Evolutionary conservation across 768 basidiomycete species (phyloP).

Genomic region (Pisolithus marmoratus): DNA sequence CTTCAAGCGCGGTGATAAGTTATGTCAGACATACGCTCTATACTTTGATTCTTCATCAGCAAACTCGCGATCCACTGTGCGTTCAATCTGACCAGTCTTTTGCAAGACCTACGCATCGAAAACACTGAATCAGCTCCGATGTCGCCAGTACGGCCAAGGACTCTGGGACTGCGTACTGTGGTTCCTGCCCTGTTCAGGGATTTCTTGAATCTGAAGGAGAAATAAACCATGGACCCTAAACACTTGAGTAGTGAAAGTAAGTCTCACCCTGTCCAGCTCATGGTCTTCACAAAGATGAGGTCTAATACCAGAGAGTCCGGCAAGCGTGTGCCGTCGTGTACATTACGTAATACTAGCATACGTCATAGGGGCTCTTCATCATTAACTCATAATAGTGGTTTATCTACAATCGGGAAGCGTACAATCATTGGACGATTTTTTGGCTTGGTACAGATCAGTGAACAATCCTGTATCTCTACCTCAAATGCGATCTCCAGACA

Average conservation of each 20-base stretch:
- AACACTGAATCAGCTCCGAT: constrained; percentile 5
- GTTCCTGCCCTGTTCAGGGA: constrained; percentile 88
- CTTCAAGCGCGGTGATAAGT: background rate
- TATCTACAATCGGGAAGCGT: no score
- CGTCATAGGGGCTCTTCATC: no score
- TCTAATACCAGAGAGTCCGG: constrained; percentile 3
- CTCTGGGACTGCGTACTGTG: constrained; percentile 47
- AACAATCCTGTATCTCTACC: no score
- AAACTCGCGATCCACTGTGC: constrained; percentile 92
- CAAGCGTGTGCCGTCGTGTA: no score
- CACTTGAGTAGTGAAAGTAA: background rate
- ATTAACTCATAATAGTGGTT: no score
- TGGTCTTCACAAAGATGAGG: constrained; percentile 19
- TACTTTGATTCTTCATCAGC: constrained; percentile 88
- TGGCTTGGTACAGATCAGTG: no score
- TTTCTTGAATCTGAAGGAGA: constrained; percentile 75
- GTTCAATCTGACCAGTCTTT: constrained; percentile 97
- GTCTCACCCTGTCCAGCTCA: constrained; percentile 56
- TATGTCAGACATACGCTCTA: constrained; percentile 57
- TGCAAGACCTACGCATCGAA: constrained; percentile 65
- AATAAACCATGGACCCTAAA: background rate
- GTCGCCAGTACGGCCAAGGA: constrained; percentile 6
- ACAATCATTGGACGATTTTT: no score
- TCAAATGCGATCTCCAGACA: no score
- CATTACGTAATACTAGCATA: no score